Base-by-base conservation (phyloP, 495 filamentous ascomycete species). In the Penicillium ucsense region DNA sequence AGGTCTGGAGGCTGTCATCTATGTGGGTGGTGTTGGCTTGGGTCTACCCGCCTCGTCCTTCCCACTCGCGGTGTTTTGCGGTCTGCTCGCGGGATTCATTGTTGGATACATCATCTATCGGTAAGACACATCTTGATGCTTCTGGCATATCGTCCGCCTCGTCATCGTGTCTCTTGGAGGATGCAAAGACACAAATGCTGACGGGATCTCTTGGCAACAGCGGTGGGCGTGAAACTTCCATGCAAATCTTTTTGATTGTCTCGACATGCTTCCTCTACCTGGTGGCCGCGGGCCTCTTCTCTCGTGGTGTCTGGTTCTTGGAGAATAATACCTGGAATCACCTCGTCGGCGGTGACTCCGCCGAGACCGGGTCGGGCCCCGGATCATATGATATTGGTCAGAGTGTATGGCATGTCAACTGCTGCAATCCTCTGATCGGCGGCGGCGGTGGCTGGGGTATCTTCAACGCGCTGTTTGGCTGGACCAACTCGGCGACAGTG, bases 321-420 rank as follows among this genome's bases (percentile, higher is more conserved):
- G 74, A 92, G 54, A 69, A 65, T 52, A 67, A 80, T 45, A 43
- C 61, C 44, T 91, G 85, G 85, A 82, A 80, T 50, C 71, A 78
- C 8, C 11, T 73, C 6, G 70, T 85, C 36, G 88, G 89, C 10
- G 78, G 81, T 7, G 89, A 95, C 63, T 80, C 79, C 3, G 72
- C 78, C 0, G 89, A 94, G 60, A 69, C 76, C 2, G 90, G 90
- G 3, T 61, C 77, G 7, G 90, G 90, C 0, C 76, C 89, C 0
- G 90, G 90, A 4, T 92, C 87, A 0, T 96, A 96, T 65, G 82
- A 95, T 60, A 91, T 95, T 52, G 71, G 74, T 30, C 67, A 81
- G 52, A 89, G 80, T 41, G 88, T 95, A 3, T 95, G 90, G 90
- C 90, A 96, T 58, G 80, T 94, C 42, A 94, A 95, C 56, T 94